Conservation (phyloP, 2,329 filamentous ascomycete genomes). For the Neofusicoccum laricinum region DNA sequence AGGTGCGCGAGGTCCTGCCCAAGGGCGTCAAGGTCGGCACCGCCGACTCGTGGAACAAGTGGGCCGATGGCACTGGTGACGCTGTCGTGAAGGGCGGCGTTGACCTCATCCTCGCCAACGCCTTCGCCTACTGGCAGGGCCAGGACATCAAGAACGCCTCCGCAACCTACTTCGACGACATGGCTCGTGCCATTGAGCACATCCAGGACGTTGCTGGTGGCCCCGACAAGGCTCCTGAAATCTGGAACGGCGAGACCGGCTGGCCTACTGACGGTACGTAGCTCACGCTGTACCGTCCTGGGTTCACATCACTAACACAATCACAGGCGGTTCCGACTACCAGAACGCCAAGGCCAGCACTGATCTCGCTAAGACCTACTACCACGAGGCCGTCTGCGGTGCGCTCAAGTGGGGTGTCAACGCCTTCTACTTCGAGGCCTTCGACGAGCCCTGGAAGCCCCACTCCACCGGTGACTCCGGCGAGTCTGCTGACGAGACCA, state of each 20-base stretch:
- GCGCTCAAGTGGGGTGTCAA: conserved; percentile 65
- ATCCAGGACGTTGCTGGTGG: conserved; percentile 59
- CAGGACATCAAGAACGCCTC: conserved; percentile 57
- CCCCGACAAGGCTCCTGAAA: conserved; percentile 52
- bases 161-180: conserved; percentile 64
- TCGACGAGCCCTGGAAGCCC: conserved; percentile 72
- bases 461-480: conserved; percentile 62
- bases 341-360: conserved; percentile 59
- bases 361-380: conserved; percentile 59
- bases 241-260: conserved; percentile 68
- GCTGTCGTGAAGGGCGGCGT: conserved; percentile 59
- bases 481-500: conserved; percentile 59
- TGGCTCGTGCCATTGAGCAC: conserved; percentile 60
- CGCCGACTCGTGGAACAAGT: conserved; percentile 73
- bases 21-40: conserved; percentile 57
- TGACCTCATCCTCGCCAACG: conserved; percentile 63
- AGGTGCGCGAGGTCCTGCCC: conserved; percentile 56
- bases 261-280: conserved; percentile 57
- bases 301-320: conserved; percentile 17
- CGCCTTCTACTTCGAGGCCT: conserved; percentile 72
- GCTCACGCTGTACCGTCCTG: background rate
- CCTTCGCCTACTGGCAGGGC: conserved; percentile 72
- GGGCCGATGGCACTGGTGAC: conserved; percentile 65
- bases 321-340: conserved; percentile 58
- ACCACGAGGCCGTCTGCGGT: conserved; percentile 60